Conservation (phyloP, 805 yeast species). For the Starmerella bombi region DNA sequence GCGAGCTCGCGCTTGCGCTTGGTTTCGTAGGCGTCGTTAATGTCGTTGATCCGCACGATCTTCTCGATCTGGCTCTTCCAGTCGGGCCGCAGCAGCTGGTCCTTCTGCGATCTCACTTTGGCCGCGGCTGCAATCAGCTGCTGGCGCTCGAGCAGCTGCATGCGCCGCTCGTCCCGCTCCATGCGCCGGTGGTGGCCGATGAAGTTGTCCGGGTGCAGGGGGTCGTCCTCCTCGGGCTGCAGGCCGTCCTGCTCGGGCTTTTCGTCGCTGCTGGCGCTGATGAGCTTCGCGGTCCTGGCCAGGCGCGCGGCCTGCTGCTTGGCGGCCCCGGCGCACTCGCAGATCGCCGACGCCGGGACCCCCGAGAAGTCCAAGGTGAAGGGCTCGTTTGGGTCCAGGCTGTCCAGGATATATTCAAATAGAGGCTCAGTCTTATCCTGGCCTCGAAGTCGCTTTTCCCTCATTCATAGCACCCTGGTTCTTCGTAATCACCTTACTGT, state of each 20-base stretch:
- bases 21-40: constrained; percentile 38
- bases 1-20: constrained; percentile 40
- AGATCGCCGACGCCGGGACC: constrained; percentile 4
- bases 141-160: constrained; percentile 42
- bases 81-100: constrained; percentile 34
- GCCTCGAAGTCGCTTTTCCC: constrained; percentile 18
- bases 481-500: constrained; percentile 1
- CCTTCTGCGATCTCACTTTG: constrained; percentile 31
- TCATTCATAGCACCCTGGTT: constrained; percentile 11
- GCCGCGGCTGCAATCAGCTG: constrained; percentile 46
- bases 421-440: constrained; percentile 17
- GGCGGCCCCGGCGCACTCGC: constrained; percentile 1
- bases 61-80: constrained; percentile 38
- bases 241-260: background rate
- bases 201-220: constrained; percentile 34
- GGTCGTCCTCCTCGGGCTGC: constrained; percentile 26
- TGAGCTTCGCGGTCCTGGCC: background rate
- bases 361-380: constrained; percentile 5
- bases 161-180: constrained; percentile 51
- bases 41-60: constrained; percentile 40
- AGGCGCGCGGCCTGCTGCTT: background rate
- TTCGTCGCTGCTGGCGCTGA: background rate
- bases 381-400: constrained; percentile 8
- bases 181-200: constrained; percentile 41
- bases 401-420: constrained; percentile 20